Evolutionary conservation across 176 grass and related monocot species (phyloP).

Genomic region (Eragrostis curvula): DNA sequence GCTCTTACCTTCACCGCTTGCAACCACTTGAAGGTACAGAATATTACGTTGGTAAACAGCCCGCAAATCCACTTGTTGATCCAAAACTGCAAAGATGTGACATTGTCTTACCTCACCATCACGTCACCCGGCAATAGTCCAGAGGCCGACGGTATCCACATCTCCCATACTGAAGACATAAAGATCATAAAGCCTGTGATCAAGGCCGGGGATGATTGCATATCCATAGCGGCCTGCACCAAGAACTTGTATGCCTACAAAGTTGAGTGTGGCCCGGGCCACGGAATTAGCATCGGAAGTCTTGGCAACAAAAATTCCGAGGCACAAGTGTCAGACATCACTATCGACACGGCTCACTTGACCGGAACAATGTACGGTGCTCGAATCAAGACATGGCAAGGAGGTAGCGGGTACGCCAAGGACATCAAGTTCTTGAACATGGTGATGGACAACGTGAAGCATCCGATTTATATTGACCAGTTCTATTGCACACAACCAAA

Average conservation of each 20-base stretch:
- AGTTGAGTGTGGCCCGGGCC: conserved; percentile 22
- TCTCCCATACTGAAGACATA: background rate
- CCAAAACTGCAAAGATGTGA: conserved; percentile 47
- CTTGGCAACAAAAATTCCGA: no score
- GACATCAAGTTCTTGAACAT: conserved; percentile 14
- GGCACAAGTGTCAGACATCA: no score
- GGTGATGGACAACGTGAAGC: background rate
- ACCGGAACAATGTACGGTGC: background rate
- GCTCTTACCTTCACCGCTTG: conserved; percentile 21
- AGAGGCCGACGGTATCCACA: no score
- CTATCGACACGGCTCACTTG: no score
- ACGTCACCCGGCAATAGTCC: no score
- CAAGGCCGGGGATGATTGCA: conserved; percentile 60
- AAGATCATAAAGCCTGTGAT: conserved; percentile 39
- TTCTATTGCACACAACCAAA: background rate
- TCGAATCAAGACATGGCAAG: conserved; percentile 4
- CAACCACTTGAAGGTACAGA: background rate
- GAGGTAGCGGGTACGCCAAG: background rate
- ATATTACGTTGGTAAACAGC: conserved; percentile 47
- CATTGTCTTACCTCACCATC: conserved; percentile 20
- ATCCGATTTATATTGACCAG: conserved; percentile 3
- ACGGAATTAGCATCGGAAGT: no score
- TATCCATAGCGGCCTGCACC: conserved; percentile 34
- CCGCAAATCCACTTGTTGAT: conserved; percentile 55
- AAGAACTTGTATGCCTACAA: conserved; percentile 31